Conservation (phyloP, 164 flowering plant genomes). For the Cinnamomum chago region DNA sequence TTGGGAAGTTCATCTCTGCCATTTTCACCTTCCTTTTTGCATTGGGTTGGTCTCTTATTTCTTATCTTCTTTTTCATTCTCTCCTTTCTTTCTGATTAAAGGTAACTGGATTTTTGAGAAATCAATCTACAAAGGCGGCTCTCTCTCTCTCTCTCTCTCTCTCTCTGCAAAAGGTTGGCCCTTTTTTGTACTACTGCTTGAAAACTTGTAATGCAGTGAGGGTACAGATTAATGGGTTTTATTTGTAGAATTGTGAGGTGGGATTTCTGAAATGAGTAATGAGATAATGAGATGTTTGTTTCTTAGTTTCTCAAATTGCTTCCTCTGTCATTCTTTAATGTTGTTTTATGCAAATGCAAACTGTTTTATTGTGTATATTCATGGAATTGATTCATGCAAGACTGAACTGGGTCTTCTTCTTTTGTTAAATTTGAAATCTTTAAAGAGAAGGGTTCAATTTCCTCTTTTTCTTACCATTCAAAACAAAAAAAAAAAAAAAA, state of each 20-base stretch:
- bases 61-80: neutral
- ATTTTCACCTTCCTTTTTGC: constrained; percentile 78
- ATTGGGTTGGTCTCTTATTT: constrained; percentile 41
- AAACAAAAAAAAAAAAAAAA: too few species aligned
- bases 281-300: neutral
- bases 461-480: too few species aligned
- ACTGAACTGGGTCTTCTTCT: neutral
- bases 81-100: neutral
- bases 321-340: neutral
- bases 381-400: neutral
- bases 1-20: constrained; percentile 71
- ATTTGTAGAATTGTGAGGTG: neutral
- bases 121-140: neutral
- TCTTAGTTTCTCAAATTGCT: neutral
- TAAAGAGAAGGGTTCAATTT: neutral
- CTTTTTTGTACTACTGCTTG: neutral
- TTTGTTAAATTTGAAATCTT: neutral
- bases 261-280: neutral
- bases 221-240: neutral
- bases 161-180: neutral
- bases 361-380: neutral
- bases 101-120: neutral
- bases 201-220: neutral
- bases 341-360: neutral
- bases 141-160: too few species aligned